Conservation (phyloP, 352 stramenopile genomes). For the Phytopythium montanum region DNA sequence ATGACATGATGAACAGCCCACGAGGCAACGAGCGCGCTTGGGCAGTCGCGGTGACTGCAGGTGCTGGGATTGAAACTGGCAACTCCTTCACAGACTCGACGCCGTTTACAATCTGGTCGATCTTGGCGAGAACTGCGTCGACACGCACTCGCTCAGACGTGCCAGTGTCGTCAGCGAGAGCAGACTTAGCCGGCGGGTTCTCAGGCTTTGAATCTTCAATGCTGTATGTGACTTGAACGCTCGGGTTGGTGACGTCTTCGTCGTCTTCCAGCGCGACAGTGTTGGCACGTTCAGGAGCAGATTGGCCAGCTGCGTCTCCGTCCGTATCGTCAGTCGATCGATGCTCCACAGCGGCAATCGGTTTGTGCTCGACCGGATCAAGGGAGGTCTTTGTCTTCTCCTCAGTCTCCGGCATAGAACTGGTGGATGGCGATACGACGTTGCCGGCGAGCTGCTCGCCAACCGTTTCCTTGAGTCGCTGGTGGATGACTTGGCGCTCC, state of each 20-base stretch:
- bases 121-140: neutral
- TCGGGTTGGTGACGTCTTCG: neutral
- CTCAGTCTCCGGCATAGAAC: neutral
- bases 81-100: neutral
- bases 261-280: neutral
- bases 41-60: neutral
- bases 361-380: neutral
- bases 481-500: constrained; percentile 45
- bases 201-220: neutral
- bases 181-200: neutral
- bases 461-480: constrained; percentile 30
- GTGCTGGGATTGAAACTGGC: neutral
- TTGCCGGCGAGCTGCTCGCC: constrained; percentile 11
- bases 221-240: neutral
- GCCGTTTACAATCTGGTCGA: neutral
- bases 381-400: neutral
- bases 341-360: neutral
- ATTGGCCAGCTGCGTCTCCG: too few species aligned
- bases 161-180: neutral
- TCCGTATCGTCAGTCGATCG: neutral
- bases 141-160: neutral
- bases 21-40: neutral
- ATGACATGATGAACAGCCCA: constrained; percentile 27
- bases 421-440: neutral
- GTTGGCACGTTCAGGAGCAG: neutral